Percentiles rank a stretch among this genome's conserved stretches.
These are phyloP conservation scores for Candida ipomoeae DNA, from an alignment of 805 yeast genomes.

Conservation along the genomic window DNA sequence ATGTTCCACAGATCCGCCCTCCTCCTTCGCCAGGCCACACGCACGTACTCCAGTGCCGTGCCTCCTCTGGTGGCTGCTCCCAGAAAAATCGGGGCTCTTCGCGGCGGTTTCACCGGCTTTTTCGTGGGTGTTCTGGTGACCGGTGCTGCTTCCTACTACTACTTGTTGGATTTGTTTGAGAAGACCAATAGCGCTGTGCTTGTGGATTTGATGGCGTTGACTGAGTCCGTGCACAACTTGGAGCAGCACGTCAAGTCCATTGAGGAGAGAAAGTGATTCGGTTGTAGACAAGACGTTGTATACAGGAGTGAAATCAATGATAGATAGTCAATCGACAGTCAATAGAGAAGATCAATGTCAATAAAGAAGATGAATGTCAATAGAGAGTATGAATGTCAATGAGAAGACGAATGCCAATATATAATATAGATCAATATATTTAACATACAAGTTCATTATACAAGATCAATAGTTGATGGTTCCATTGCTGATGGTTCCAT, in stretches of 20 bases:
- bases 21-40: slow-evolving; percentile 2
- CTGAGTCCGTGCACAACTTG: slow-evolving; percentile 60
- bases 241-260: slow-evolving; percentile 65
- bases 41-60: slow-evolving; percentile 24
- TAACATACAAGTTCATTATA: too few species aligned
- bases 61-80: slow-evolving; percentile 22
- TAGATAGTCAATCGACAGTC: too few species aligned
- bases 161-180: slow-evolving; percentile 73
- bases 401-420: too few species aligned
- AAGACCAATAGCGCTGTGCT: slow-evolving; percentile 66
- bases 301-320: too few species aligned
- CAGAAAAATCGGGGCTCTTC: slow-evolving; percentile 38
- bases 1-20: slow-evolving; percentile 2
- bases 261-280: slow-evolving; percentile 38
- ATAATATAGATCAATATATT: too few species aligned
- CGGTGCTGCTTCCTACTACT: slow-evolving; percentile 73
- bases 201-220: slow-evolving; percentile 69
- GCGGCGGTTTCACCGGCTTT: slow-evolving; percentile 67
- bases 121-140: slow-evolving; percentile 71
- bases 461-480: too few species aligned
- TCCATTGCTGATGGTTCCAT: too few species aligned
- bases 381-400: too few species aligned
- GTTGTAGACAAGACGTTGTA: too few species aligned
- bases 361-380: too few species aligned
- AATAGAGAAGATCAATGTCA: too few species aligned